These are phyloP conservation scores for Luzula sylvatica DNA, from an alignment of 176 grass and related monocot species.

Conservation along the genomic window DNA sequence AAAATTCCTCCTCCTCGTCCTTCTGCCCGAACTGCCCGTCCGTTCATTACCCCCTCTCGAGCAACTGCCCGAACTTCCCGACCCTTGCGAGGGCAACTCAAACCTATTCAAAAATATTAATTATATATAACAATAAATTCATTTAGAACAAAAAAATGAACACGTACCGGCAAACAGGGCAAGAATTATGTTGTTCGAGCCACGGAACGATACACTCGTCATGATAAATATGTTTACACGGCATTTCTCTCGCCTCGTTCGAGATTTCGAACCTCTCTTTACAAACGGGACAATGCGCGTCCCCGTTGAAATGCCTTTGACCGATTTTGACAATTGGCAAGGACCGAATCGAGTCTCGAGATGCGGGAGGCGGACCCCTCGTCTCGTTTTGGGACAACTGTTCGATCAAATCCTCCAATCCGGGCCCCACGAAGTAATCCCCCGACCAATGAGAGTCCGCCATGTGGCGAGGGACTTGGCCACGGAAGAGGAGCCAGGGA, in stretches of 20 bases:
- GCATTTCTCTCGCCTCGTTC: conserved; percentile 71
- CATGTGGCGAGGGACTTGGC: conserved; percentile 49
- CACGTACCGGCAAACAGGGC: conserved; percentile 56
- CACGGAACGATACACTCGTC: conserved; percentile 81
- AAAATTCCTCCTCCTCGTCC: conserved; percentile 49
- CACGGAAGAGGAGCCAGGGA: conserved; percentile 78
- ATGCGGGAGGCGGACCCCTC: conserved; percentile 61
- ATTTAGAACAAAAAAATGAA: no score
- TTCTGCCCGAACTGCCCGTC: conserved; percentile 42
- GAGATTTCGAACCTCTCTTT: conserved; percentile 74
- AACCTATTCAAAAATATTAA: conserved; percentile 2
- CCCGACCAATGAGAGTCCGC: conserved; percentile 46
- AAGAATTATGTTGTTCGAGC: conserved; percentile 91
- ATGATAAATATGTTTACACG: conserved; percentile 89
- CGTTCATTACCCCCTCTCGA: conserved; percentile 40
- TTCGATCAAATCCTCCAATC: conserved; percentile 74
- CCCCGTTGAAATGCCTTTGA: conserved; percentile 62
- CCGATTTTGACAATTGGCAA: conserved; percentile 78
- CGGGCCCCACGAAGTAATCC: conserved; percentile 84
- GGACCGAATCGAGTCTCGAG: conserved; percentile 55
- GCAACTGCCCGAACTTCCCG: conserved; percentile 30
- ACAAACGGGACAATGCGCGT: conserved; percentile 79
- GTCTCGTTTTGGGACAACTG: conserved; percentile 64
- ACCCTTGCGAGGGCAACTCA: conserved; percentile 56
- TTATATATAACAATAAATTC: no score